Conservation (phyloP, 192 early-diverging fungal genomes). For the Podila clonocystis region DNA sequence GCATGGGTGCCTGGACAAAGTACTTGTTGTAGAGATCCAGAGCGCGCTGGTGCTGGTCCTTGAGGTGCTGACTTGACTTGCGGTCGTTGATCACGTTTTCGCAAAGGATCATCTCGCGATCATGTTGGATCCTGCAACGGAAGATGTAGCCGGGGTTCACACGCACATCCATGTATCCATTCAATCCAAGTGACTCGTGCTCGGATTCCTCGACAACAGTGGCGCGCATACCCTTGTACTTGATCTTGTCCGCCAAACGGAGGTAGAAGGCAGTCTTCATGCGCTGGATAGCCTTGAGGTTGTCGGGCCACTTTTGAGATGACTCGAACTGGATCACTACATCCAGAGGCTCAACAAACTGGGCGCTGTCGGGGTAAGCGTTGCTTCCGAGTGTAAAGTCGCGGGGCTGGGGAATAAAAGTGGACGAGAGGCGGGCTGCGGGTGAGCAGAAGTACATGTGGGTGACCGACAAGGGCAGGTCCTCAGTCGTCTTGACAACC, state of each 20-base stretch:
- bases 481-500: slow-evolving; percentile 66
- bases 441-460: slow-evolving; percentile 66
- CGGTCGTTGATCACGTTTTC: slow-evolving; percentile 62
- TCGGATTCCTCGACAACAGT: slow-evolving; percentile 60
- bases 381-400: slow-evolving; percentile 46
- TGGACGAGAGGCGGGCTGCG: slow-evolving; percentile 77
- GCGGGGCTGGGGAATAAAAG: slow-evolving; percentile 78
- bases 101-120: slow-evolving; percentile 73
- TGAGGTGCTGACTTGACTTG: slow-evolving; percentile 53
- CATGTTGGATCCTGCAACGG: slow-evolving; percentile 80
- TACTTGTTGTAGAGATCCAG: slow-evolving; percentile 57
- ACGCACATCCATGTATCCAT: slow-evolving; percentile 77
- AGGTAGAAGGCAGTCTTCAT: slow-evolving; percentile 92
- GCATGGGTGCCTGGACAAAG: slow-evolving; percentile 61
- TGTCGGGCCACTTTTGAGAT: slow-evolving; percentile 90
- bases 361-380: slow-evolving; percentile 53
- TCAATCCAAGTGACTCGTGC: slow-evolving; percentile 55
- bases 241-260: slow-evolving; percentile 72
- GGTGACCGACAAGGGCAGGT: slow-evolving; percentile 73
- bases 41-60: slow-evolving; percentile 61
- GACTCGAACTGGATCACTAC: slow-evolving; percentile 86
- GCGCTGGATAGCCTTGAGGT: slow-evolving; percentile 86
- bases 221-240: slow-evolving; percentile 55
- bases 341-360: slow-evolving; percentile 78
- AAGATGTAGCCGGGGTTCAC: slow-evolving; percentile 78